phyloP scores from a whole-genome alignment of 306 rosid genomes.

The Senna siamea region DNA sequence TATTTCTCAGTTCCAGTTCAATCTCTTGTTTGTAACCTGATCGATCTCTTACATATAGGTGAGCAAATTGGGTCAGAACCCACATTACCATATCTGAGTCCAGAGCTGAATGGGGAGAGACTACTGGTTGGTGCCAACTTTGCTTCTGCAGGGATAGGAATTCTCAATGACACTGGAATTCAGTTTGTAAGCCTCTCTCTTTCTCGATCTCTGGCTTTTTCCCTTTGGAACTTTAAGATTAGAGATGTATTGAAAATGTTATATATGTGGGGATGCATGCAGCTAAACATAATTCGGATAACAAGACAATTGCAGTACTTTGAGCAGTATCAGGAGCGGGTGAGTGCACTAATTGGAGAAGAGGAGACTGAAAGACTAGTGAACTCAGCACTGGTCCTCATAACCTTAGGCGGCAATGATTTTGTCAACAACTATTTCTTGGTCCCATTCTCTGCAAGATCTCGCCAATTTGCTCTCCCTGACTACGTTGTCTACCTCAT shows the following conservation, averaged over 20 bases:
- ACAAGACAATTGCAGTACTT: not conserved
- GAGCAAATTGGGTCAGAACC: not conserved
- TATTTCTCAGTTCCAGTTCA: not conserved
- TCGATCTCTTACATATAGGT: not conserved
- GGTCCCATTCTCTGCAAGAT: not conserved
- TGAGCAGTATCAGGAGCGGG: not conserved
- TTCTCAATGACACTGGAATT: slow-evolving; percentile 86
- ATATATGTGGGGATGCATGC: not conserved
- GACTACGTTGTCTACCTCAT: not conserved
- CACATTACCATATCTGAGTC: slow-evolving; percentile 76
- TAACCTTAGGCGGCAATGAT: no score
- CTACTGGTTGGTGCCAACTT: slow-evolving; percentile 81
- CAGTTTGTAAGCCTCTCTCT: slow-evolving; percentile 73
- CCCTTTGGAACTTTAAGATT: no score
- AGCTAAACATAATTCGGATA: not conserved
- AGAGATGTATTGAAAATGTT: no score
- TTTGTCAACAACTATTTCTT: no score
- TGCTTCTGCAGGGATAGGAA: slow-evolving; percentile 88
- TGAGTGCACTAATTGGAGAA: not conserved
- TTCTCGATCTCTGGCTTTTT: no score
- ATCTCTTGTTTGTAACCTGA: no score
- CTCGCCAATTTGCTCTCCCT: not conserved
- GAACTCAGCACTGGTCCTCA: not conserved
- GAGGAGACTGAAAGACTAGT: not conserved
- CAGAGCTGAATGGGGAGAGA: slow-evolving; percentile 49